Evolutionary conservation across 805 yeast genomes (phyloP).

Genomic region (Candida andamanensis): DNA sequence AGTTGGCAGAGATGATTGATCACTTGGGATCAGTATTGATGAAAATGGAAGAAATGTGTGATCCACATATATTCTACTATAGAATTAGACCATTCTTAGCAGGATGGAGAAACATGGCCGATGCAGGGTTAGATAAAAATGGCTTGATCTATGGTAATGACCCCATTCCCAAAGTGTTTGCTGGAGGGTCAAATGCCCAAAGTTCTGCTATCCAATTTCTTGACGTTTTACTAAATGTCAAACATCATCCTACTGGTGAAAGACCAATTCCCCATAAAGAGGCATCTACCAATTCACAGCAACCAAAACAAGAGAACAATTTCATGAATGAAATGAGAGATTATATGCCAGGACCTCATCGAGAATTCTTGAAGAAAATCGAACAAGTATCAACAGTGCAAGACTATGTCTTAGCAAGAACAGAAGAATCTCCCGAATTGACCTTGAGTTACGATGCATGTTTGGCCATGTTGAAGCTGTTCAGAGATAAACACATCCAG

Average conservation of each 20-base stretch:
- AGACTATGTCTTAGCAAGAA: constrained; percentile 51
- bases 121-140: constrained; percentile 62
- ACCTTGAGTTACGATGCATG: constrained; percentile 80
- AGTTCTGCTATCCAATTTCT: constrained; percentile 83
- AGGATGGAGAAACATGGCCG: constrained; percentile 91
- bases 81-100: constrained; percentile 86
- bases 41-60: constrained; percentile 90
- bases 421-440: constrained; percentile 45
- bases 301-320: constrained; percentile 19
- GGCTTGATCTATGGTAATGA: constrained; percentile 80
- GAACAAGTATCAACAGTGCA: constrained; percentile 55
- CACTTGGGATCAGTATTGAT: constrained; percentile 65
- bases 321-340: constrained; percentile 80
- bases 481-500: constrained; percentile 91
- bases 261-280: constrained; percentile 25
- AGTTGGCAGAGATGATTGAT: constrained; percentile 71
- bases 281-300: constrained; percentile 6
- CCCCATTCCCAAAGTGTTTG: constrained; percentile 45
- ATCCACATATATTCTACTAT: constrained; percentile 86
- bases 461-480: constrained; percentile 78
- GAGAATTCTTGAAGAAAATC: constrained; percentile 63
- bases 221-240: constrained; percentile 70
- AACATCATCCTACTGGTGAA: constrained; percentile 75
- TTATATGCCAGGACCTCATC: constrained; percentile 88
- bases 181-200: constrained; percentile 96